Percentiles rank a stretch among this genome's conserved stretches.
These are phyloP conservation scores for Ilyonectria mors-panacis DNA, from an alignment of 2,329 filamentous ascomycete genomes.

Conservation along the genomic window DNA sequence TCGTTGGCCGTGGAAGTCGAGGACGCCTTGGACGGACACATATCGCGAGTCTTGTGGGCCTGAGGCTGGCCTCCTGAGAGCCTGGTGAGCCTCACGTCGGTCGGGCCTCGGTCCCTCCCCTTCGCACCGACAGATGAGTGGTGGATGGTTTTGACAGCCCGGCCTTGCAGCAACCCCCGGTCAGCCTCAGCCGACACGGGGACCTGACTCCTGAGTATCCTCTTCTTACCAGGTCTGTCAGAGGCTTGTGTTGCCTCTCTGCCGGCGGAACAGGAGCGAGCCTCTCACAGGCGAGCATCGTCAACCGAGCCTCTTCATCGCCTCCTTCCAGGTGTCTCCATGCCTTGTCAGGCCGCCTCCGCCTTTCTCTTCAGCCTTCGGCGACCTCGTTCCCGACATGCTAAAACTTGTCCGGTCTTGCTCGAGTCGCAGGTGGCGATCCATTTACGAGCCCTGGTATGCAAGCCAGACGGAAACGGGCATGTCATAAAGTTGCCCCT, in stretches of 20 bases:
- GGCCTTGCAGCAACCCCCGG: slow-evolving; percentile 13
- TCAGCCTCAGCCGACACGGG: slow-evolving; percentile 34
- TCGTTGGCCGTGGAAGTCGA: background rate
- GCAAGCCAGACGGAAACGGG: slow-evolving; percentile 18
- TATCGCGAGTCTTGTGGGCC: background rate
- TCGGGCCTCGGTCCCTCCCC: slow-evolving; percentile 3
- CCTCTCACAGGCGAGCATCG: slow-evolving; percentile 21
- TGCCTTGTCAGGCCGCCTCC: slow-evolving; percentile 15
- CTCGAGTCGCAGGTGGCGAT: slow-evolving; percentile 18
- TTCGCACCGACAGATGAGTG: background rate
- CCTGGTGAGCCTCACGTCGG: slow-evolving; percentile 5
- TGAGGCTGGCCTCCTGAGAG: background rate
- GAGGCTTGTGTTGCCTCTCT: slow-evolving; percentile 5
- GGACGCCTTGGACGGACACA: too few species aligned
- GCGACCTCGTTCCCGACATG: slow-evolving; percentile 23
- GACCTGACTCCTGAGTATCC: slow-evolving; percentile 12
- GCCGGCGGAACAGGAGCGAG: slow-evolving; percentile 7
- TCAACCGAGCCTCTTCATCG: slow-evolving; percentile 35
- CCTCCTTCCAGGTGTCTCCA: slow-evolving; percentile 21
- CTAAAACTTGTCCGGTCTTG: slow-evolving; percentile 12
- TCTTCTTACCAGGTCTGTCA: slow-evolving; percentile 13
- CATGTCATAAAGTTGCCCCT: slow-evolving; percentile 12
- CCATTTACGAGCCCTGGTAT: slow-evolving; percentile 27
- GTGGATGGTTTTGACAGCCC: slow-evolving; percentile 20
- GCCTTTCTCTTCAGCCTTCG: slow-evolving; percentile 13